Base-by-base conservation (phyloP, 805 yeast genomes). In the Nakazawaea molendinolei region DNA sequence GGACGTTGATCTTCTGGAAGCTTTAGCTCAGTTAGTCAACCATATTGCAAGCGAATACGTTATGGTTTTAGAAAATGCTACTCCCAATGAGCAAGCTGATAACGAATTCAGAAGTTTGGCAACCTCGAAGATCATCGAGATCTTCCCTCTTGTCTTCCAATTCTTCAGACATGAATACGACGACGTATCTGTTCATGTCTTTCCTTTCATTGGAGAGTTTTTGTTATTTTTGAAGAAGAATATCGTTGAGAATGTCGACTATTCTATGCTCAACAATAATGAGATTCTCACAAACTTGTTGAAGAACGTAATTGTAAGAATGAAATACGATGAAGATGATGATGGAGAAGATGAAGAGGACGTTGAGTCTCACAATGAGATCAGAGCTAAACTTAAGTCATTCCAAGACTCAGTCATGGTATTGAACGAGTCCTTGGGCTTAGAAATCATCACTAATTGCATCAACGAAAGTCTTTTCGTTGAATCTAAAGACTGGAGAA, bases 151-250 rank as follows among this genome's bases (percentile, higher is more conserved):
- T 21, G 65, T 83, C 6, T 68, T 90, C 40, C 69, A 68, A 41
- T 85, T 81, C 45, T 68, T 92, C 52, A 70, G 75, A 21, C 82
- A 86, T 54, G 95, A 81, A 44, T 87, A 80, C 51, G 97, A 92
- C 56, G 97, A 92, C 46, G 80, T 90, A 10, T 76, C 94, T 1
- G 67, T 71, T 25, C 95, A 86, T 55, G 82, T 86, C 5, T 82
- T 90, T 51, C 81, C 92, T 7, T 83, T 86, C 49, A 63, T 92
- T 31, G 74, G 84, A 25, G 83, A 77, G 35, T 87, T 79, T 53
- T 63, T 92, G 42, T 60, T 84, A 8, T 69, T 80, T 29, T 61
- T 87, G 45, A 85, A 76, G 60, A 86, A 76, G 51, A 63, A 61
- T 40, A 57, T 63, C 9, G 54, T 57, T 5, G 63, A 58, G 8